Evolutionary conservation across 2,329 filamentous ascomycete genomes (phyloP).

Genomic region (Penicillium digitatum): DNA sequence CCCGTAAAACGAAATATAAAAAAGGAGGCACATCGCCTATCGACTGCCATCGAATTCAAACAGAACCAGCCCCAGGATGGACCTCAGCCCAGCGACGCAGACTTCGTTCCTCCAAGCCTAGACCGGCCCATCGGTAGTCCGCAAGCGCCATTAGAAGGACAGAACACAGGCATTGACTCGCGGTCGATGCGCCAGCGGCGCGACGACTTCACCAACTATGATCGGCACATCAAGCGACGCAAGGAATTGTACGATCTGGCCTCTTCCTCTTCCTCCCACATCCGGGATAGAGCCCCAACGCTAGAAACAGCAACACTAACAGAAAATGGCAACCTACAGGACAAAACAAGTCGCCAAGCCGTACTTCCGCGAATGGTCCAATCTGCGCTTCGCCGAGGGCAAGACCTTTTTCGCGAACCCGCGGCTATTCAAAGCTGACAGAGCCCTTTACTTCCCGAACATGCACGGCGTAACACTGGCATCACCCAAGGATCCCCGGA

Average conservation of each 20-base stretch:
- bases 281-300: background rate
- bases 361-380: slow-evolving; percentile 94
- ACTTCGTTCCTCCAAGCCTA: slow-evolving; percentile 53
- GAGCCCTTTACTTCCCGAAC: slow-evolving; percentile 91
- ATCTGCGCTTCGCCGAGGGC: slow-evolving; percentile 75
- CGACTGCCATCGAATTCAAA: slow-evolving; percentile 26
- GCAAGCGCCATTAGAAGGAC: slow-evolving; percentile 66
- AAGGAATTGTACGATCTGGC: slow-evolving; percentile 61
- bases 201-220: slow-evolving; percentile 78
- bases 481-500: slow-evolving; percentile 51
- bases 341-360: slow-evolving; percentile 74
- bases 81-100: slow-evolving; percentile 33
- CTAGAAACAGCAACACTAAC: slow-evolving; percentile 3
- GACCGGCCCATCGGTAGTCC: slow-evolving; percentile 77
- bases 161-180: slow-evolving; percentile 74
- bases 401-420: slow-evolving; percentile 88
- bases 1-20: background rate
- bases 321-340: slow-evolving; percentile 39
- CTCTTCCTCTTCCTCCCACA: background rate
- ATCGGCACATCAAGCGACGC: slow-evolving; percentile 74
- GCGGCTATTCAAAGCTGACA: slow-evolving; percentile 75
- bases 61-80: slow-evolving; percentile 25
- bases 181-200: slow-evolving; percentile 65
- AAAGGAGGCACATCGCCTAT: background rate
- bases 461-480: slow-evolving; percentile 73